Conservation (phyloP, 2,329 filamentous ascomycete genomes). For the Tolypocladium album region DNA sequence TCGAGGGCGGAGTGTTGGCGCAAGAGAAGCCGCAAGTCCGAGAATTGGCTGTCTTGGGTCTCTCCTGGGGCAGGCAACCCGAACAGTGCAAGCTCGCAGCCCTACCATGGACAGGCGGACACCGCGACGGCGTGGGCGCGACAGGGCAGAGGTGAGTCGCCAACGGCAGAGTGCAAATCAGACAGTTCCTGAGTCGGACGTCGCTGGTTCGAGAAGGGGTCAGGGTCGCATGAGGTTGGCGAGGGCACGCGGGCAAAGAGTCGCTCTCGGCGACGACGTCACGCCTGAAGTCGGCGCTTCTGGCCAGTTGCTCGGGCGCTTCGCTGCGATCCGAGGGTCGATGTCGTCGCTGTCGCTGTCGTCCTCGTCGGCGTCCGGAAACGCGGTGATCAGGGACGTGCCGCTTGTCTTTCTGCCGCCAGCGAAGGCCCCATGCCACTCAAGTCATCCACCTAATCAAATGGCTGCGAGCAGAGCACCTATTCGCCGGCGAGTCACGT, state of each 20-base stretch:
- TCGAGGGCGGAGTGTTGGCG: conserved; percentile 28
- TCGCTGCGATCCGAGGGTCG: not conserved
- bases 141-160: conserved; percentile 9
- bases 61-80: conserved; percentile 14
- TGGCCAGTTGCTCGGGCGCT: not conserved
- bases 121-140: conserved; percentile 14
- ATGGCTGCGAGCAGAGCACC: not conserved
- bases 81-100: conserved; percentile 9
- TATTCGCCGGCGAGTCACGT: conserved; percentile 2
- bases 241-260: not conserved
- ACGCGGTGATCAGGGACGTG: conserved; percentile 1
- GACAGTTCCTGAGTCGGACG: conserved; percentile 21
- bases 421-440: not conserved
- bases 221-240: conserved; percentile 20
- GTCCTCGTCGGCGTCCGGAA: not conserved
- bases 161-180: conserved; percentile 13
- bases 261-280: not conserved
- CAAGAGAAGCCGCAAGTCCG: conserved; percentile 23
- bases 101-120: conserved; percentile 17
- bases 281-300: not conserved
- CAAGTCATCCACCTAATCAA: not conserved
- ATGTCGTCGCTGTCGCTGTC: not conserved
- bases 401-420: not conserved
- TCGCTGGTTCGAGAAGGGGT: conserved; percentile 9
- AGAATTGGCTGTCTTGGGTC: conserved; percentile 12